A percentile compares a stretch with the other conserved stretches of the same genome.
Evolutionary conservation across 2,329 filamentous ascomycete genomes (phyloP).

Genomic region (Ciborinia camelliae): DNA sequence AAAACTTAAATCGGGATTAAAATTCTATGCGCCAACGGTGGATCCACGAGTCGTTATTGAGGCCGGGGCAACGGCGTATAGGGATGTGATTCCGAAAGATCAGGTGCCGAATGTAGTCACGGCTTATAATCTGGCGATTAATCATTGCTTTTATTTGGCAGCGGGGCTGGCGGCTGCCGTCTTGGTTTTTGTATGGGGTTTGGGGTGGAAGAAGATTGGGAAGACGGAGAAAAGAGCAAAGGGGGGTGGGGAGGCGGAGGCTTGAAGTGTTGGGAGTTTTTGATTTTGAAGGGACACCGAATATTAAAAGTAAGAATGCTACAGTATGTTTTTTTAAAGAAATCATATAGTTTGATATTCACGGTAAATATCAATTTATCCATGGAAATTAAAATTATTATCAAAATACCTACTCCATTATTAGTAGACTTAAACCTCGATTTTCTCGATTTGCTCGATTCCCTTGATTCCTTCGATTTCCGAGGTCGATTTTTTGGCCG

Average conservation of each 20-base stretch:
- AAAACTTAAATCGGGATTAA: constrained; percentile 34
- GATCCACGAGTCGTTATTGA: constrained; percentile 38
- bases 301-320: too few species aligned
- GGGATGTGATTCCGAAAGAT: constrained; percentile 34
- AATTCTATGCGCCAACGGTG: constrained; percentile 36
- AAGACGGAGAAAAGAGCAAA: too few species aligned
- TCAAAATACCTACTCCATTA: too few species aligned
- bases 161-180: neutral
- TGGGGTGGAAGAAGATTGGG: neutral
- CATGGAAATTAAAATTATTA: too few species aligned
- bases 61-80: constrained; percentile 43
- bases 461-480: too few species aligned
- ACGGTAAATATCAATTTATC: too few species aligned
- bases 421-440: too few species aligned
- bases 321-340: too few species aligned
- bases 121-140: constrained; percentile 41
- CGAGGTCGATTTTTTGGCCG: too few species aligned
- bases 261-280: neutral
- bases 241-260: neutral
- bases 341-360: too few species aligned
- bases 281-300: too few species aligned
- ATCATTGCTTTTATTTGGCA: neutral
- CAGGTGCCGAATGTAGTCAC: constrained; percentile 40
- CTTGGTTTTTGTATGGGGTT: neutral
- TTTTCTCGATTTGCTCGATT: too few species aligned